Percentiles rank a stretch among this genome's conserved stretches.
phyloP scores from a whole-genome alignment of 805 yeast genomes.

The Pichia membranifaciens region DNA sequence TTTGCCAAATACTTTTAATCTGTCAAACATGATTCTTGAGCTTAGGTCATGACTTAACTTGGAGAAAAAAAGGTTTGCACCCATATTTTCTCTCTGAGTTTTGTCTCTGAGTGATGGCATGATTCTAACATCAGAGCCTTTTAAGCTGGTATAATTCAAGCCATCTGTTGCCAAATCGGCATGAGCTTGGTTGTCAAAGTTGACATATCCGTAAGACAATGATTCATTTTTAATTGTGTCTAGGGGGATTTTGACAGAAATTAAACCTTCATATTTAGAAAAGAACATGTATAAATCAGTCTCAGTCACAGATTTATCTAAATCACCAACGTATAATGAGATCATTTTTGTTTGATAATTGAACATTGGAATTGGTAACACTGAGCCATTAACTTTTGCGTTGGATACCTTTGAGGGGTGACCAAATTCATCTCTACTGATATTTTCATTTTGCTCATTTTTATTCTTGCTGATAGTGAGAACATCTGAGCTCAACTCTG shows the following conservation, averaged over 20 bases:
- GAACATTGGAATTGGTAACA: neutral
- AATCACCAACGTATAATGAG: slow-evolving; percentile 59
- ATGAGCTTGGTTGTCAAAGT: slow-evolving; percentile 44
- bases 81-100: slow-evolving; percentile 34
- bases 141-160: slow-evolving; percentile 43
- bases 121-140: slow-evolving; percentile 43
- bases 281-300: slow-evolving; percentile 41
- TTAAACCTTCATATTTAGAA: slow-evolving; percentile 37
- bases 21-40: slow-evolving; percentile 26
- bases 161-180: slow-evolving; percentile 53
- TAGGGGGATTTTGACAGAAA: slow-evolving; percentile 56
- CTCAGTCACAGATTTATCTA: slow-evolving; percentile 47
- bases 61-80: slow-evolving; percentile 47
- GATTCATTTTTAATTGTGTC: slow-evolving; percentile 50
- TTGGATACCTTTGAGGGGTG: neutral
- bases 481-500: slow-evolving; percentile 8
- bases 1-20: slow-evolving; percentile 24
- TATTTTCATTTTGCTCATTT: neutral
- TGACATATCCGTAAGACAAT: slow-evolving; percentile 70
- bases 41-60: slow-evolving; percentile 36
- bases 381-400: neutral
- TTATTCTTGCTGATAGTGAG: slow-evolving; percentile 4
- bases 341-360: slow-evolving; percentile 10
- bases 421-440: neutral
- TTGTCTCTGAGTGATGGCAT: slow-evolving; percentile 50